Base-by-base conservation (phyloP, 1,139 yeast genomes). In the Geotrichum carabidarum region DNA sequence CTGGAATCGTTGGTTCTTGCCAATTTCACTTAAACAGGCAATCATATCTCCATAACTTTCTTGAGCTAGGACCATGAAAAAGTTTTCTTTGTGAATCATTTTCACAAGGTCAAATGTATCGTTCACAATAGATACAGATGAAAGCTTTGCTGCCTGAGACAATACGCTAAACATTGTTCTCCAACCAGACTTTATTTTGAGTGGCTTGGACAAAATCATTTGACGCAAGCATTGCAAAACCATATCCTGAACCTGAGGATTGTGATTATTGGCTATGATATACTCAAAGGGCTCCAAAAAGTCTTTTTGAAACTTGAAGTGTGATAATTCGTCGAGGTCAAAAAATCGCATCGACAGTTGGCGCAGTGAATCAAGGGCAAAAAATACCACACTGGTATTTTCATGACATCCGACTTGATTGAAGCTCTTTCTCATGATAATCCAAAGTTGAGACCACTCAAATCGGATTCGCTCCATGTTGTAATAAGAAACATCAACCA, bases 371-470 rank as follows among this genome's bases (percentile, higher is more conserved):
- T 94, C 99, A 57, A 94, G 76, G 0, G 99, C 98, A 72, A 93
- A 90, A 63, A 86, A 83, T 4, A 87, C 93, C 60, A 93, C 86
- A 1, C 83, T 82, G 51, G 79, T 74, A 65, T 91, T 93, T 50
- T 78, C 71, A 65, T 87, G 88, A 59, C 95, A 84, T 1, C 96
- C 95, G 60, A 90, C 93, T 47, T 77, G 79, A 61, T 89, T 88
- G 72, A 94, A 93, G 44, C 90, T 88, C 60, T 81, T 87, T 11
- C 96, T 96, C 86, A 94, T 86, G 11, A 88, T 85, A 7, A 86
- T 80, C 99, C 99, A 94, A 57, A 94, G 76, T 57, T 89, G 95
- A 8, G 96, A 82, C 98, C 99, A 94, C 72, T 94, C 97, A 60
- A 94, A 83, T 68, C 96, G 83, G 64, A 94, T 90, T 75, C 99